Evolutionary conservation across 139 green algal genomes (phyloP).

Genomic region (Chlamydomonas schloesseri): DNA sequence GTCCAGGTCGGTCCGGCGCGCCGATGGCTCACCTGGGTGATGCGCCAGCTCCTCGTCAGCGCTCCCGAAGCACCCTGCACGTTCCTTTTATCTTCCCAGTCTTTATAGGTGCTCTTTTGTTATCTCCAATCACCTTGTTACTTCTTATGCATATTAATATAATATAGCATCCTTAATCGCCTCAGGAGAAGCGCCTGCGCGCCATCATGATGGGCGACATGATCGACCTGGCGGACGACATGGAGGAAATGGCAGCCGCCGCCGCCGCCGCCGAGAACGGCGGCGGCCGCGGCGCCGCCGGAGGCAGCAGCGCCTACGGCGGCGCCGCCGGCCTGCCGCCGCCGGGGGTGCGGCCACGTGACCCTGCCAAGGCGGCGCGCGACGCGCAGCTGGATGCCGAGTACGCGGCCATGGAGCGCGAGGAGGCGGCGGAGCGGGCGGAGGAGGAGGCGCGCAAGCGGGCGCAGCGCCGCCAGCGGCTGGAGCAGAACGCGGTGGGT

Average conservation of each 20-base stretch:
- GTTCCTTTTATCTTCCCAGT: no score
- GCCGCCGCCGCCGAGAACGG: background rate
- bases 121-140: no score
- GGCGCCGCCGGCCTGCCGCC: background rate
- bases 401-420: background rate
- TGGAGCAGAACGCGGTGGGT: no score
- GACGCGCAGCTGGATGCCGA: background rate
- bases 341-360: no score
- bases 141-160: no score
- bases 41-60: no score
- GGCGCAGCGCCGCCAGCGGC: background rate
- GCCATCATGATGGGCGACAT: slow-evolving; percentile 44
- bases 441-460: background rate
- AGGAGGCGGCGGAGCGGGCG: background rate
- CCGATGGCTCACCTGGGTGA: background rate
- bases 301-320: background rate
- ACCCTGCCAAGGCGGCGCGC: background rate
- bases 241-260: background rate
- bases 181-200: slow-evolving; percentile 12
- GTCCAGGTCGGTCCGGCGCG: no score
- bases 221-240: slow-evolving; percentile 54
- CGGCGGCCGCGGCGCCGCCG: background rate
- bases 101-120: no score
- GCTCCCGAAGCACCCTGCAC: no score
- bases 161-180: background rate